Base-by-base conservation (phyloP, 2,329 filamentous ascomycete species). In the Stenocarpella maydis region DNA sequence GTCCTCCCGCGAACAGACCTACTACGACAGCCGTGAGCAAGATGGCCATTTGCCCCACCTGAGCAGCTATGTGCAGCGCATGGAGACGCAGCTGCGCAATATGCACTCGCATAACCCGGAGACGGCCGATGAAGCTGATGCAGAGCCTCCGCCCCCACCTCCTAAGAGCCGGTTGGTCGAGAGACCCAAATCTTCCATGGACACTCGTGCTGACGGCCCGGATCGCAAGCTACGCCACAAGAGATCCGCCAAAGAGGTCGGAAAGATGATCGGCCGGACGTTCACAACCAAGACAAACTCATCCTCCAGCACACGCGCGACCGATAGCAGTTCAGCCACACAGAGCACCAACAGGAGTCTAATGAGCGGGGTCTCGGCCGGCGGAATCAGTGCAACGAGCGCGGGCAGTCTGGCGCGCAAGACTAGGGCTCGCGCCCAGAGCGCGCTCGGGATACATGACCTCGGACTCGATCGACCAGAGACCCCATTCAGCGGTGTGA, bases 291-390 rank as follows among this genome's bases (percentile, higher is more conserved):
- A 97, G 79, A 97, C 94, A 1, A 96, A 86, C 76, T 89, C 90
- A 5, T 96, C 93, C 1, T 90, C 88, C 49, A 90, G 89, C 15
- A 88, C 90, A 63, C 89, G 91, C 73, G 95, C 91, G 74, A 89
- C 84, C 2, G 87, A 87, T 74, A 84, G 84, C 69, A 92, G 88
- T 72, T 88, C 86, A 49, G 93, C 91, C 72, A 95, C 92, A 1
- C 89, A 92, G 74, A 90, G 89, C 77, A 98, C 94, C 19, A 90
- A 91, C 74, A 89, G 91, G 74, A 98, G 93, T 75, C 80, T 99
- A 52, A 98, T 98, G 95, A 98, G 95, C 78, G 96, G 95, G 3
- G 87, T 89, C 65, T 98, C 96, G 65, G 96, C 96, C 0, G 91
- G 95, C 63, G 95, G 88, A 15, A 94, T 98, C 80, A 98, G 95